phyloP scores from a whole-genome alignment of 805 yeast genomes.

The Scheffersomyces stipitis region DNA sequence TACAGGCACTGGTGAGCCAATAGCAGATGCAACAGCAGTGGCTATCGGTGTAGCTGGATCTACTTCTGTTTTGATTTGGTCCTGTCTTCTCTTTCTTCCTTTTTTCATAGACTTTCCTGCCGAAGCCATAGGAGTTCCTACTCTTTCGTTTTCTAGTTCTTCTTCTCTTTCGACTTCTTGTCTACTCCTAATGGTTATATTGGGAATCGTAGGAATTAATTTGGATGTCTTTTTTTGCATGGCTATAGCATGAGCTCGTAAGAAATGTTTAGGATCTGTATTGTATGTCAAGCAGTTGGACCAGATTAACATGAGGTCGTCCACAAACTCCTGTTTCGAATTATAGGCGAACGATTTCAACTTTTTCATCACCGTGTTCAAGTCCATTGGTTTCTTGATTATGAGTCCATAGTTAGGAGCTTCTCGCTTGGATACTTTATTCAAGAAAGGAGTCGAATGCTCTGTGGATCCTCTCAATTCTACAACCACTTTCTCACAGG shows the following conservation, averaged over 20 bases:
- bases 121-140: conserved; percentile 19
- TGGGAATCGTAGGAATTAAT: conserved; percentile 84
- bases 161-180: conserved; percentile 71
- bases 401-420: conserved; percentile 95
- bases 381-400: conserved; percentile 93
- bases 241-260: conserved; percentile 89
- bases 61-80: conserved; percentile 30
- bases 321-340: conserved; percentile 88
- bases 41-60: conserved; percentile 18
- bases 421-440: conserved; percentile 94
- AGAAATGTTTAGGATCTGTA: conserved; percentile 89
- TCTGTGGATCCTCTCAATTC: conserved; percentile 92
- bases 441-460: conserved; percentile 93
- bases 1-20: conserved; percentile 12
- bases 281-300: conserved; percentile 89
- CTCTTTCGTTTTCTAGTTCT: conserved; percentile 27
- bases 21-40: conserved; percentile 6
- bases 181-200: conserved; percentile 72
- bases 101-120: conserved; percentile 40
- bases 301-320: conserved; percentile 94
- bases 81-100: conserved; percentile 41
- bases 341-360: conserved; percentile 77
- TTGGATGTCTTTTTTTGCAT: conserved; percentile 88
- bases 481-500: conserved; percentile 91
- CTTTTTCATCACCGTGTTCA: conserved; percentile 91